Evolutionary conservation across 2,329 filamentous ascomycete species (phyloP).

Genomic region (Alternaria sp.): DNA sequence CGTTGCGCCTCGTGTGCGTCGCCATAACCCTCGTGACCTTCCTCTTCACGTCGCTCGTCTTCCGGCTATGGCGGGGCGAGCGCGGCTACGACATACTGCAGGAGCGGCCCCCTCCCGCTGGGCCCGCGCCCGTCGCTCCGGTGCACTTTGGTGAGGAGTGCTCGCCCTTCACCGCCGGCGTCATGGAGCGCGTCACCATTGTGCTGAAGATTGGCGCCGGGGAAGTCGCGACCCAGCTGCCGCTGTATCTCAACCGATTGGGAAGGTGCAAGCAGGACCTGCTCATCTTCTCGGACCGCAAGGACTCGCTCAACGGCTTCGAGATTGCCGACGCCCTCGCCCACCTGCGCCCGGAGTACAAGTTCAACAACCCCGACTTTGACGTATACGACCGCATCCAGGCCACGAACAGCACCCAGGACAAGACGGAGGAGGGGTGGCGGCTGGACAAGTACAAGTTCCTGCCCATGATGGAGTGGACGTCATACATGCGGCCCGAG

Average conservation of each 20-base stretch:
- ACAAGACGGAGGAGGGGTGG: slow-evolving; percentile 60
- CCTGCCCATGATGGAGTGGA: slow-evolving; percentile 61
- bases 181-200: slow-evolving; percentile 58
- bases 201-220: slow-evolving; percentile 65
- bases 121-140: slow-evolving; percentile 23
- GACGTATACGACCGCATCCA: slow-evolving; percentile 58
- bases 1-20: slow-evolving; percentile 42
- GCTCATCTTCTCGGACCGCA: slow-evolving; percentile 65
- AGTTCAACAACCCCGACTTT: slow-evolving; percentile 57
- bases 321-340: slow-evolving; percentile 57
- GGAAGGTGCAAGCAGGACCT: slow-evolving; percentile 63
- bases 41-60: slow-evolving; percentile 29
- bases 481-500: slow-evolving; percentile 45
- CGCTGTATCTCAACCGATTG: slow-evolving; percentile 61
- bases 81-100: slow-evolving; percentile 42
- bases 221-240: slow-evolving; percentile 63
- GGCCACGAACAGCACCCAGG: slow-evolving; percentile 41
- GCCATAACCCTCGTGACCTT: slow-evolving; percentile 31
- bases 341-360: slow-evolving; percentile 51
- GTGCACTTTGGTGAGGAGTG: slow-evolving; percentile 40
- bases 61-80: slow-evolving; percentile 31
- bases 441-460: slow-evolving; percentile 66
- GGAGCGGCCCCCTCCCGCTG: slow-evolving; percentile 32
- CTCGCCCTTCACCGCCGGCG: slow-evolving; percentile 40
- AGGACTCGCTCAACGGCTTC: slow-evolving; percentile 58